Evolutionary conservation across 129 eudicot species (phyloP).

Genomic region (Lactuca sativa): DNA sequence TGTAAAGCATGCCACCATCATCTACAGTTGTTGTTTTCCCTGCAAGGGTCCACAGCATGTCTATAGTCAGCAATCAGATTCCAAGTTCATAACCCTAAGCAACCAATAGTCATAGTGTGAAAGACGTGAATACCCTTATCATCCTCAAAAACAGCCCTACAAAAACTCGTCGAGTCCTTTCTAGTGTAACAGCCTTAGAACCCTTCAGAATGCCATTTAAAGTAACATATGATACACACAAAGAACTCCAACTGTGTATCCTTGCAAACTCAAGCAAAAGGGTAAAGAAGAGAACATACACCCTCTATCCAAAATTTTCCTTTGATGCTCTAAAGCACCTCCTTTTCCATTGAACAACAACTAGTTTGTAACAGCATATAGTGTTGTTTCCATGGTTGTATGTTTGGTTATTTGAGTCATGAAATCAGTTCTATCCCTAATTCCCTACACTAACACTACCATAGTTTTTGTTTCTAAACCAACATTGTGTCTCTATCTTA

Average conservation of each 20-base stretch:
- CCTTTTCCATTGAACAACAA: not conserved
- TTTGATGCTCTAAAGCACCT: not conserved
- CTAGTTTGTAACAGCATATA: not conserved
- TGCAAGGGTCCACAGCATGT: slow-evolving; percentile 41
- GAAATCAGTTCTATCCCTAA: not conserved
- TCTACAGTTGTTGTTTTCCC: slow-evolving; percentile 35
- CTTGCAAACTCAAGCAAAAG: no score
- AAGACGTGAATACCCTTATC: not conserved
- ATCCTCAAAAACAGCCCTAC: not conserved
- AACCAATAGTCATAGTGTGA: slow-evolving; percentile 10
- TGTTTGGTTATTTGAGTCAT: not conserved
- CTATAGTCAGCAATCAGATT: slow-evolving; percentile 27
- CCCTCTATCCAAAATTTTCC: no score
- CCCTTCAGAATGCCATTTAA: no score
- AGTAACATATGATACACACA: no score
- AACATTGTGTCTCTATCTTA: not conserved
- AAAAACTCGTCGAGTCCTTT: no score
- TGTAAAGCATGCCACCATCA: not conserved
- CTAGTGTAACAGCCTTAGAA: no score
- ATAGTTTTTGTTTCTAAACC: not conserved
- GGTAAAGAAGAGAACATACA: no score
- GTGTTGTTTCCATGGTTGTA: not conserved
- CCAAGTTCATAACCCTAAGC: slow-evolving; percentile 21
- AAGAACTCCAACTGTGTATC: no score
- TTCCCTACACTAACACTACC: not conserved